phyloP scores from a whole-genome alignment of 73 alveolate species.

The Uronychia binucleata region DNA sequence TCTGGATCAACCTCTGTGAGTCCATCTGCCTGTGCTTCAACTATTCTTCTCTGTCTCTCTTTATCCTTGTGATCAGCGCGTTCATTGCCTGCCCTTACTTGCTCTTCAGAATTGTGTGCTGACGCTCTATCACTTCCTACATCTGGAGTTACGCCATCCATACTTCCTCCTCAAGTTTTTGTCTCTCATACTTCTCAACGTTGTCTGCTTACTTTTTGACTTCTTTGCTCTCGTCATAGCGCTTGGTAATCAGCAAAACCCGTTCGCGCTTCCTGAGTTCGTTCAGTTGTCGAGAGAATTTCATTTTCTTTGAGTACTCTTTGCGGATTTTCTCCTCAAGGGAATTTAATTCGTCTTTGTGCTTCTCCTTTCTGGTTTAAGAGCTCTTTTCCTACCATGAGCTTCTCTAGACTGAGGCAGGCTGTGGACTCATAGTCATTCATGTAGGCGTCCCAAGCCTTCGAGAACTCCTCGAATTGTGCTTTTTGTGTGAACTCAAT shows the following conservation, averaged over 20 bases:
- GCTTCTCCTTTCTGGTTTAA: conserved; percentile 21
- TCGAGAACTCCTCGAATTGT: conserved; percentile 37
- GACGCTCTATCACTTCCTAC: conserved; percentile 17
- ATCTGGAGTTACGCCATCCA: neutral
- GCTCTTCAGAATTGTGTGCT: conserved; percentile 29
- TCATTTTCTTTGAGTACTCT: conserved; percentile 53
- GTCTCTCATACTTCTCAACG: conserved; percentile 35
- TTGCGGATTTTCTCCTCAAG: conserved; percentile 44
- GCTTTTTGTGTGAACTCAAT: conserved; percentile 37
- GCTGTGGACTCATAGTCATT: conserved; percentile 66
- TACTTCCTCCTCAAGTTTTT: conserved; percentile 42
- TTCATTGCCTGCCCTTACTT: conserved; percentile 59
- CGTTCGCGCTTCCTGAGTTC: conserved; percentile 59
- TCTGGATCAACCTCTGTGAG: conserved; percentile 67
- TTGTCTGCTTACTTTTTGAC: conserved; percentile 35
- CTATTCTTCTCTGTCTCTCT: conserved; percentile 73
- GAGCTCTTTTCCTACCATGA: neutral
- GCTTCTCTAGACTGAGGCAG: conserved; percentile 47
- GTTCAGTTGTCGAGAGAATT: conserved; percentile 61
- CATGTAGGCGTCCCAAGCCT: conserved; percentile 69
- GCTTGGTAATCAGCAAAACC: conserved; percentile 34
- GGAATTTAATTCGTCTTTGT: conserved; percentile 34
- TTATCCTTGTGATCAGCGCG: conserved; percentile 70
- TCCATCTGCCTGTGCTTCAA: conserved; percentile 71
- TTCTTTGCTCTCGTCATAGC: conserved; percentile 54